Evolutionary conservation across 331 rosid genomes (phyloP).

Genomic region (Dryas integrifolia): DNA sequence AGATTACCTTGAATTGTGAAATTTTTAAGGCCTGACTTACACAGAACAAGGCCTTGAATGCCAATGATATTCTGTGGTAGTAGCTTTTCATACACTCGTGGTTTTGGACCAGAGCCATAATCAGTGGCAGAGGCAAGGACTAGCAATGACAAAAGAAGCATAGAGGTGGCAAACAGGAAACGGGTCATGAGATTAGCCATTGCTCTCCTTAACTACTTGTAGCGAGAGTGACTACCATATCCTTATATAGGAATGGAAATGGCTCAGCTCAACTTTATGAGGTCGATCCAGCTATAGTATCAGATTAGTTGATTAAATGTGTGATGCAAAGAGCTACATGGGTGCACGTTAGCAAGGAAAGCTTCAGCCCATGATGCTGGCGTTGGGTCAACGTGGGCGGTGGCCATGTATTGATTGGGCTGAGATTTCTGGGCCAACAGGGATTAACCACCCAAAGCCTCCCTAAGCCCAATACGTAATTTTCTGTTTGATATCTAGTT

Average conservation of each 20-base stretch:
- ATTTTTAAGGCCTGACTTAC: conserved; percentile 38
- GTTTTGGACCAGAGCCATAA: conserved; percentile 27
- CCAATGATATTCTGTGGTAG: conserved; percentile 21
- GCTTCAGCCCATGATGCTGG: neutral
- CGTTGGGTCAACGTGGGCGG: neutral
- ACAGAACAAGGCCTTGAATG: conserved; percentile 49
- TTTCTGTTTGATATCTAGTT: neutral
- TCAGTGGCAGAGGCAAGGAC: conserved; percentile 39
- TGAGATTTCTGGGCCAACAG: neutral
- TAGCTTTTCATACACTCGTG: conserved; percentile 9
- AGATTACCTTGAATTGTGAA: conserved; percentile 31
- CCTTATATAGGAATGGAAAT: neutral
- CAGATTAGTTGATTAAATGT: neutral
- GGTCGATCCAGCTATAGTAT: neutral
- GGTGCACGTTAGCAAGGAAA: conserved; percentile 9
- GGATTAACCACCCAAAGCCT: too few relatives aligned
- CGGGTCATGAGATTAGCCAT: conserved; percentile 21
- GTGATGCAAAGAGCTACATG: neutral
- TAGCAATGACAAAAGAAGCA: conserved; percentile 36
- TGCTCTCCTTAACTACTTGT: neutral
- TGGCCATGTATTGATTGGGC: too few relatives aligned
- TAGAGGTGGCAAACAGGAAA: conserved; percentile 15
- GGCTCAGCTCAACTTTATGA: neutral
- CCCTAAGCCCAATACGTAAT: too few relatives aligned
- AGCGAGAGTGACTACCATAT: neutral